Evolutionary conservation across 805 yeast species (phyloP), one percentile per base, ranked within the genome.

Genomic region (Lipomyces yamadae): DNA sequence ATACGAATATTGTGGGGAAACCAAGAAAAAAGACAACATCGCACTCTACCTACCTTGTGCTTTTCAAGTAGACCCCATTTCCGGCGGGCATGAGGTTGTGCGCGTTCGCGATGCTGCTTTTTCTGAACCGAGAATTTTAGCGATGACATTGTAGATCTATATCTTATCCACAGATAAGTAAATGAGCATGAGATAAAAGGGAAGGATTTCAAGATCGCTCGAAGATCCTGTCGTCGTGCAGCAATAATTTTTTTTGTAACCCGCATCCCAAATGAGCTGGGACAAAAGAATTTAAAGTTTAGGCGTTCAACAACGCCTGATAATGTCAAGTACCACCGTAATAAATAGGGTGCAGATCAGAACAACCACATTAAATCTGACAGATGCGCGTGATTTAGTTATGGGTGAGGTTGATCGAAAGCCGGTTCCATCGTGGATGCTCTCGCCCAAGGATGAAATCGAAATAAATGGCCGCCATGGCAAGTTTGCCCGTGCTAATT

Each of bases 71-170:
- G 86, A 54, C 99, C 99, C 78, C 84, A 87, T 76, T 85, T 85
- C 73, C 85, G 81, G 65, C 99, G 83, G 56, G 85, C 87, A 58
- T 81, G 82, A 0, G 94, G 90, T 79, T 95, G 99, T 4, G 97
- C 85, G 74, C 99, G 86, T 81, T 95, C 99, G 66, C 92, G 82
- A 75, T 95, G 99, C 81, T 95, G 98, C 76, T 92, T 95, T 82
- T 96, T 95, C 78, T 94, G 98, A 10, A 94, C 88, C 75, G 92
- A 90, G 77, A 93, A 98, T 11, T 90, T 94, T 42, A 90, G 80
- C 71, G 88, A 89, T 45, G 89, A 89, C 96, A 91, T 91, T 18
- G 32, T 57, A 4, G 7, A 24, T 2, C 29, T 42, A 42, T 42
- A 24, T n/a, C 11, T 3, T 30, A 45, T 15, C 48, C 15, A 42